Conservation (phyloP, 805 yeast species). For the Dipodascus geniculatus region DNA sequence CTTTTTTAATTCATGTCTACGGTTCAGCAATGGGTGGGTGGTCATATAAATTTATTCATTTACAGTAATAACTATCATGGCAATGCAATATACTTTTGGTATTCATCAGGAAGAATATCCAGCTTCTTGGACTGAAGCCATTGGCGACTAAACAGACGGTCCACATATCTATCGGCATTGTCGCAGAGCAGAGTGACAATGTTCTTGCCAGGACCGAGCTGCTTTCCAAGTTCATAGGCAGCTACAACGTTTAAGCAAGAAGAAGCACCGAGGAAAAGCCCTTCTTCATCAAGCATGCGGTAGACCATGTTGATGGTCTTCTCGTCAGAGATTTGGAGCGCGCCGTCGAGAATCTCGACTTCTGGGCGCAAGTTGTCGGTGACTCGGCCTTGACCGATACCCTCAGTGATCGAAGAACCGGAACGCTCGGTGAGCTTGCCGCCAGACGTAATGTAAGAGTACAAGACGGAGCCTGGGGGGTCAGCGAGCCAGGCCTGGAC, state of each 20-base stretch:
- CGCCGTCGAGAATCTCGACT: constrained; percentile 64
- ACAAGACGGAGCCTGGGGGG: constrained; percentile 86
- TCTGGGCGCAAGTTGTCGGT: constrained; percentile 73
- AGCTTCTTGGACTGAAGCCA: constrained; percentile 69
- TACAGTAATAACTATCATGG: too few relatives aligned
- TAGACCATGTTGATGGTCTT: constrained; percentile 77
- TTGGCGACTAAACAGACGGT: constrained; percentile 59
- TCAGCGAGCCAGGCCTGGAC: constrained; percentile 69
- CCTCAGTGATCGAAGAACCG: constrained; percentile 89
- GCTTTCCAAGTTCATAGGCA: constrained; percentile 64
- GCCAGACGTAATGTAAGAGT: constrained; percentile 60
- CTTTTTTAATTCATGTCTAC: too few relatives aligned
- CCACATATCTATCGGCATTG: constrained; percentile 82
- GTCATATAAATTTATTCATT: too few relatives aligned
- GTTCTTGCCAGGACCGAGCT: constrained; percentile 62
- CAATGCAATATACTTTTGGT: constrained; percentile 54
- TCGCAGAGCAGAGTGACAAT: constrained; percentile 86
- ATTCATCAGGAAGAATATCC: constrained; percentile 55
- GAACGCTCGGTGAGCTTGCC: constrained; percentile 57
- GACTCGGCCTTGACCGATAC: constrained; percentile 91
- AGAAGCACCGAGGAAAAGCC: constrained; percentile 83
- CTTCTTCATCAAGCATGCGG: constrained; percentile 77
- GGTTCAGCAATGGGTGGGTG: too few relatives aligned
- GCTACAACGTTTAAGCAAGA: constrained; percentile 86
- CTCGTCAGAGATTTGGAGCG: constrained; percentile 65